These are phyloP conservation scores for Yarrowia keelungensis DNA, from an alignment of 805 yeast genomes.

Conservation along the genomic window DNA sequence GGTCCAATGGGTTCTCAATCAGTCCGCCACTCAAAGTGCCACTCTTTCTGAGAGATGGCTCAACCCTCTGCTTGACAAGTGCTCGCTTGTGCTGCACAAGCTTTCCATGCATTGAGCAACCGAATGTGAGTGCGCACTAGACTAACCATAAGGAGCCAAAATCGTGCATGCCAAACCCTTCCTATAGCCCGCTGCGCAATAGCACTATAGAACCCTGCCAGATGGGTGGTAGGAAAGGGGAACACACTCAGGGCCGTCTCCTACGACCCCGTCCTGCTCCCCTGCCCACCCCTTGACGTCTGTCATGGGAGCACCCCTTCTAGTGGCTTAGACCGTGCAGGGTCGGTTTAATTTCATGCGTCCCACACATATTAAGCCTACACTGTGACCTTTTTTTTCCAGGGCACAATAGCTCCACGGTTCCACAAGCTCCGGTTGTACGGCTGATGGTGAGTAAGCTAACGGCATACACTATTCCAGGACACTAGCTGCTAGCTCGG, in stretches of 20 bases:
- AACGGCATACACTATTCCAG: slow-evolving; percentile 7
- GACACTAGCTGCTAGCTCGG: not conserved
- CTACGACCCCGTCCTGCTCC: no score
- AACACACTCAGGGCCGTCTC: no score
- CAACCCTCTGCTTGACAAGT: slow-evolving; percentile 9
- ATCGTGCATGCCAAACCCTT: slow-evolving; percentile 5
- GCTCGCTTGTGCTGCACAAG: slow-evolving; percentile 32
- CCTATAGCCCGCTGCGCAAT: slow-evolving; percentile 10
- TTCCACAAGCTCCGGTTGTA: slow-evolving; percentile 26
- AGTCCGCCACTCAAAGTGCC: slow-evolving; percentile 4
- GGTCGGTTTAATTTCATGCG: slow-evolving; percentile 31
- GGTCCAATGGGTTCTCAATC: no score
- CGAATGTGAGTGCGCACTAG: slow-evolving; percentile 33
- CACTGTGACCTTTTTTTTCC: slow-evolving; percentile 2
- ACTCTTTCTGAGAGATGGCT: slow-evolving; percentile 2
- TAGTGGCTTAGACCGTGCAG: slow-evolving; percentile 32
- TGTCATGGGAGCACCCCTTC: slow-evolving; percentile 11
- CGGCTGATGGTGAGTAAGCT: slow-evolving; percentile 35
- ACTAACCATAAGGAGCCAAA: slow-evolving; percentile 32
- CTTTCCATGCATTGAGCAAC: slow-evolving; percentile 36
- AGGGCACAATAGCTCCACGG: not conserved
- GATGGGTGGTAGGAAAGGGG: not conserved
- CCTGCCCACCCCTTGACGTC: not conserved
- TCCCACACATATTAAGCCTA: slow-evolving; percentile 2
- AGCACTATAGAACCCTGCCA: slow-evolving; percentile 19